These are phyloP conservation scores for Fagus sylvatica DNA, from an alignment of 306 rosid genomes.

Conservation along the genomic window DNA sequence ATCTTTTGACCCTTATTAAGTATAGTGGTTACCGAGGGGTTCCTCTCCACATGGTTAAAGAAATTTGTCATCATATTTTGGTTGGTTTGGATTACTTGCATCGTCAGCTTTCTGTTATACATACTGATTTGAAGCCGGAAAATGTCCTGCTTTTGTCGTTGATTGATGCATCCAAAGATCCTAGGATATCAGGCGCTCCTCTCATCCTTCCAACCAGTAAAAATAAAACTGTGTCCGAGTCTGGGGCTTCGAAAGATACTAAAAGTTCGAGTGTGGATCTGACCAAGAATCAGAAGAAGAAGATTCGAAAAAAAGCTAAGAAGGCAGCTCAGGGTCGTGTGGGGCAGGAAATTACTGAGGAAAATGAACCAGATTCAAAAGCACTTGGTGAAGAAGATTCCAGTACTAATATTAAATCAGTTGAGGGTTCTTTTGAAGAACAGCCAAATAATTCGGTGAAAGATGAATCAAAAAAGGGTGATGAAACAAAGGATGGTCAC, in stretches of 20 bases:
- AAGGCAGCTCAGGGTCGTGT: slow-evolving; percentile 79
- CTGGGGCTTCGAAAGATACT: slow-evolving; percentile 45
- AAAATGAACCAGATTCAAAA: slow-evolving; percentile 53
- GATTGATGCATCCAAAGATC: slow-evolving; percentile 87
- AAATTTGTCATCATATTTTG: slow-evolving; percentile 80
- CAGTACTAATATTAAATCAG: slow-evolving; percentile 51
- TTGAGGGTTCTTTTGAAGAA: slow-evolving; percentile 40
- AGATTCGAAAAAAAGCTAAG: slow-evolving; percentile 87
- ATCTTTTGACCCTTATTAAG: slow-evolving; percentile 80
- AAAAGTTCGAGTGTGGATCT: slow-evolving; percentile 72
- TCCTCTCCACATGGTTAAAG: slow-evolving; percentile 79
- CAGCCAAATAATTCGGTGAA: slow-evolving; percentile 50
- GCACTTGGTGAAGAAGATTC: slow-evolving; percentile 49
- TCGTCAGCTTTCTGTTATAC: slow-evolving; percentile 85
- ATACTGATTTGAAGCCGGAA: slow-evolving; percentile 94
- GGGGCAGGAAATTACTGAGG: slow-evolving; percentile 62
- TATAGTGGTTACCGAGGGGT: slow-evolving; percentile 77
- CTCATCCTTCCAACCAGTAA: slow-evolving; percentile 60
- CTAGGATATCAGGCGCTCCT: slow-evolving; percentile 63
- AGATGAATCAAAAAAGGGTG: slow-evolving; percentile 50
- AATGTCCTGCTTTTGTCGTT: slow-evolving; percentile 73
- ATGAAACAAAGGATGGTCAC: slow-evolving; percentile 43
- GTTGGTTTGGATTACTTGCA: slow-evolving; percentile 97
- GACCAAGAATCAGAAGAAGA: slow-evolving; percentile 73
- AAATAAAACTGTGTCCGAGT: slow-evolving; percentile 54